These are phyloP conservation scores for Oxyria digyna DNA, from an alignment of 148 eudicot genomes.

Conservation along the genomic window DNA sequence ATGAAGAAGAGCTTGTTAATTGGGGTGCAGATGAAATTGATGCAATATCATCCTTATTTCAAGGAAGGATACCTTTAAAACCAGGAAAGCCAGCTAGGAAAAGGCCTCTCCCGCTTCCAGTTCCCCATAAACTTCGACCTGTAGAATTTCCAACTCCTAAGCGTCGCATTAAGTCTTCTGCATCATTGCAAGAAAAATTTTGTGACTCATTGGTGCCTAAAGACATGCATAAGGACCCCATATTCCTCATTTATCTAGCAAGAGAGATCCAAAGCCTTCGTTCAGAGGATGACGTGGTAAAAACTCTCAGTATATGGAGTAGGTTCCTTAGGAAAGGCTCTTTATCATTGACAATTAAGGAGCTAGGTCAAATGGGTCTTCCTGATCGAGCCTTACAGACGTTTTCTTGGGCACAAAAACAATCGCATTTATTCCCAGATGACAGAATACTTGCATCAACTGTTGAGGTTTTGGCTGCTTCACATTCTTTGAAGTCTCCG, in stretches of 20 bases:
- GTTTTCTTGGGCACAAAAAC: conserved; percentile 74
- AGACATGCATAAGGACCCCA: conserved; percentile 58
- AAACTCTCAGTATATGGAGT: conserved; percentile 43
- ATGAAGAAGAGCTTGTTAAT: conserved; percentile 17
- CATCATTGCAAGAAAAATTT: conserved; percentile 29
- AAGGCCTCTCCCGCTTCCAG: conserved; percentile 81
- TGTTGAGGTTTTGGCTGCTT: conserved; percentile 71
- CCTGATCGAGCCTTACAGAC: conserved; percentile 70
- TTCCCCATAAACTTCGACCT: conserved; percentile 79
- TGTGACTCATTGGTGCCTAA: too few species aligned
- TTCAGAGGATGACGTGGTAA: conserved; percentile 41
- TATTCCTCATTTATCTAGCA: conserved; percentile 58
- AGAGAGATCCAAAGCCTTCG: conserved; percentile 57
- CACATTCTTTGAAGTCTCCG: conserved; percentile 33
- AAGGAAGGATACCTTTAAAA: conserved; percentile 81
- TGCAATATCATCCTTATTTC: conserved; percentile 79
- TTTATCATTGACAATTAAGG: conserved; percentile 67
- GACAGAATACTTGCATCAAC: conserved; percentile 73
- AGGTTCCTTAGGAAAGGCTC: conserved; percentile 70
- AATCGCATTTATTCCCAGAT: conserved; percentile 77
- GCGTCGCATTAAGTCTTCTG: conserved; percentile 18
- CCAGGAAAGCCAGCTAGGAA: conserved; percentile 59
- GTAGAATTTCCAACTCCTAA: conserved; percentile 57
- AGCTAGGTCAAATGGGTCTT: conserved; percentile 83
- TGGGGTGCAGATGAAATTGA: conserved; percentile 83